Conservation (phyloP, 2,329 filamentous ascomycete species). For the Botrytis squamosa region DNA sequence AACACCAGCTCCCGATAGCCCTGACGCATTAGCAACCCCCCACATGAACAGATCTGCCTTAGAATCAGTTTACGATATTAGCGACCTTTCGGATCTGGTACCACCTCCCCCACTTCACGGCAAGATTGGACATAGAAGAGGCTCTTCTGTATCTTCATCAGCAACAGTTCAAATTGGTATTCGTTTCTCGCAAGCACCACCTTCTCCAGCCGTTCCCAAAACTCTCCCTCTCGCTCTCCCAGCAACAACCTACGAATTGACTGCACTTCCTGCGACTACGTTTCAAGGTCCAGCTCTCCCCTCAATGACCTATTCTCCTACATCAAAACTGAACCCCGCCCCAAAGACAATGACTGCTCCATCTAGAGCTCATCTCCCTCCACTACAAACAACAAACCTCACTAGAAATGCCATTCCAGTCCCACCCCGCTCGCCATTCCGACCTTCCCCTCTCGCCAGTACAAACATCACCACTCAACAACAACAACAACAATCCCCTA, state of each 20-base stretch:
- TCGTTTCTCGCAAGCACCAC: constrained; percentile 56
- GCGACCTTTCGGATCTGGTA: constrained; percentile 26
- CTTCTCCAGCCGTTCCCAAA: constrained; percentile 22
- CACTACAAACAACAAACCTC: constrained; percentile 16
- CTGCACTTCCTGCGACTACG: not conserved
- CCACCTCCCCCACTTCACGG: constrained; percentile 32
- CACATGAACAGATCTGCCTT: constrained; percentile 14
- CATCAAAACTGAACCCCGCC: not conserved
- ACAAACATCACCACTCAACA: constrained; percentile 15
- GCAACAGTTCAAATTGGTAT: constrained; percentile 72
- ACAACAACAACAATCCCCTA: constrained; percentile 21
- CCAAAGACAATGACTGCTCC: not conserved
- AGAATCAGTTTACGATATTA: constrained; percentile 37
- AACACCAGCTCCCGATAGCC: constrained; percentile 21
- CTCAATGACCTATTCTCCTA: not conserved
- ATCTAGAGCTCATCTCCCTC: constrained; percentile 17
- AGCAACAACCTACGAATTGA: constrained; percentile 41
- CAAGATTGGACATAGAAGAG: constrained; percentile 43
- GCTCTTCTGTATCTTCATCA: constrained; percentile 62
- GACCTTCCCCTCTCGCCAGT: constrained; percentile 20
- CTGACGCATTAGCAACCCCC: not conserved
- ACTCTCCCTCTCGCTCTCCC: constrained; percentile 34
- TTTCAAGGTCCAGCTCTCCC: not conserved
- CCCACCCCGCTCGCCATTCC: constrained; percentile 18
- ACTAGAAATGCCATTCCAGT: constrained; percentile 11